Percentiles rank a stretch among this genome's conserved stretches.
These are phyloP conservation scores for Sporothrix protearum DNA, from an alignment of 2,329 filamentous ascomycete species.

Conservation along the genomic window DNA sequence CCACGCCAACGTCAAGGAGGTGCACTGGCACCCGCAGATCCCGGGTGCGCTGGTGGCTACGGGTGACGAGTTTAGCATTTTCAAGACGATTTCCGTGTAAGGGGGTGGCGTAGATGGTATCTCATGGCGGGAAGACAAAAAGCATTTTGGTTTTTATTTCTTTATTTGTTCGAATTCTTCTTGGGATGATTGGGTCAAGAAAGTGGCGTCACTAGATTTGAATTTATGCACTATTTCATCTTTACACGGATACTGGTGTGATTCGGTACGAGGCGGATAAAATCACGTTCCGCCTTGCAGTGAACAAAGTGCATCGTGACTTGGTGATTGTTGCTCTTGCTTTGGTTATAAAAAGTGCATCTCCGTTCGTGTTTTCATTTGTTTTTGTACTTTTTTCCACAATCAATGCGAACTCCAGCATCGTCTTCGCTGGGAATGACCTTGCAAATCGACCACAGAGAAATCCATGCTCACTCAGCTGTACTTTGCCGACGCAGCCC, in stretches of 20 bases:
- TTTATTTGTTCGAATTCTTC: not conserved
- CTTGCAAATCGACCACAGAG: not conserved
- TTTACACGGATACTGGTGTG: not conserved
- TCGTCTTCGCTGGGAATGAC: not conserved
- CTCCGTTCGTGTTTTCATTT: not conserved
- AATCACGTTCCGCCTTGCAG: not conserved
- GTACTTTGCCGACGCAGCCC: not conserved
- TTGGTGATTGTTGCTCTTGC: not conserved
- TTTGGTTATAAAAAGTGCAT: not conserved
- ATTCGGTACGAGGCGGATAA: not conserved
- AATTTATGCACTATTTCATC: not conserved
- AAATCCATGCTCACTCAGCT: not conserved
- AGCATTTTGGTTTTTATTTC: not conserved
- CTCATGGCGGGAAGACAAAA: too few species aligned
- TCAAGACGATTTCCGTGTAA: constrained; percentile 78
- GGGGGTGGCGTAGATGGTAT: not conserved
- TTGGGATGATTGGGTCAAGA: not conserved
- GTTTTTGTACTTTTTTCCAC: not conserved
- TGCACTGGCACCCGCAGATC: constrained; percentile 97
- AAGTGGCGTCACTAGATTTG: constrained; percentile 12
- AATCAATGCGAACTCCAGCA: not conserved
- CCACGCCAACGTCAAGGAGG: constrained; percentile 88
- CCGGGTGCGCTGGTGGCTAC: constrained; percentile 85
- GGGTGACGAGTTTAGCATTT: constrained; percentile 81
- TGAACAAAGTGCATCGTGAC: constrained; percentile 2